These are phyloP conservation scores for Odonthalia washingtoniensis DNA, from an alignment of 31 red algal species.

Conservation along the genomic window DNA sequence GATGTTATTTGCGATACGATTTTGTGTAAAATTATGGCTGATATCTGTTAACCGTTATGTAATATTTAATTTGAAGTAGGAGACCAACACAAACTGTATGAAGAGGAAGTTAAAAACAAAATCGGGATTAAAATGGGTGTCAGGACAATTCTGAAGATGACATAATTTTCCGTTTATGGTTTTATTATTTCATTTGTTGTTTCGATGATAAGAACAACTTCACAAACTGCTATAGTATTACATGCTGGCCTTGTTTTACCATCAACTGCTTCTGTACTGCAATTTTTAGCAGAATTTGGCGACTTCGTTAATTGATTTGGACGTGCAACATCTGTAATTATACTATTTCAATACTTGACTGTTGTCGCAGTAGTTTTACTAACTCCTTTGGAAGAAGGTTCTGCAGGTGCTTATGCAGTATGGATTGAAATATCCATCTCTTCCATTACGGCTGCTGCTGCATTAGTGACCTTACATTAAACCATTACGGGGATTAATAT, in stretches of 20 bases:
- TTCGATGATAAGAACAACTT: too few relatives aligned
- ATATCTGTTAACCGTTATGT: too few relatives aligned
- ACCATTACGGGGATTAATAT: conserved; percentile 94
- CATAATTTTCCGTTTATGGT: too few relatives aligned
- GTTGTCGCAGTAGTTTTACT: conserved; percentile 95
- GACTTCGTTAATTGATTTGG: conserved; percentile 94
- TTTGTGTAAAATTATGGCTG: too few relatives aligned
- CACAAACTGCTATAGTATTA: too few relatives aligned
- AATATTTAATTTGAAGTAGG: too few relatives aligned
- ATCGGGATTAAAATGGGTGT: too few relatives aligned
- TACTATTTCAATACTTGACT: conserved; percentile 96
- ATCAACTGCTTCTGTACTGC: conserved; percentile 97
- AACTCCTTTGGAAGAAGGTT: conserved; percentile 84
- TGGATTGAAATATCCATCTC: conserved; percentile 77
- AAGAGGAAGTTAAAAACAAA: too few relatives aligned
- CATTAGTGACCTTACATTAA: conserved; percentile 94
- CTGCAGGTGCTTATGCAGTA: conserved; percentile 70
- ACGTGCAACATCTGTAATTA: conserved; percentile 91
- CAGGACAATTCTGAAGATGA: too few relatives aligned
- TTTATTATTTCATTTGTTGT: too few relatives aligned
- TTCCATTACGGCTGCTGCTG: conserved; percentile 79
- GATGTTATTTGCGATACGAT: too few relatives aligned
- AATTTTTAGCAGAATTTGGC: conserved; percentile 87
- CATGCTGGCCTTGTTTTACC: conserved; percentile 90
- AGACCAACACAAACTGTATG: too few relatives aligned